phyloP scores from a whole-genome alignment of 495 filamentous ascomycete species.

The Elaphomyces granulatus region DNA sequence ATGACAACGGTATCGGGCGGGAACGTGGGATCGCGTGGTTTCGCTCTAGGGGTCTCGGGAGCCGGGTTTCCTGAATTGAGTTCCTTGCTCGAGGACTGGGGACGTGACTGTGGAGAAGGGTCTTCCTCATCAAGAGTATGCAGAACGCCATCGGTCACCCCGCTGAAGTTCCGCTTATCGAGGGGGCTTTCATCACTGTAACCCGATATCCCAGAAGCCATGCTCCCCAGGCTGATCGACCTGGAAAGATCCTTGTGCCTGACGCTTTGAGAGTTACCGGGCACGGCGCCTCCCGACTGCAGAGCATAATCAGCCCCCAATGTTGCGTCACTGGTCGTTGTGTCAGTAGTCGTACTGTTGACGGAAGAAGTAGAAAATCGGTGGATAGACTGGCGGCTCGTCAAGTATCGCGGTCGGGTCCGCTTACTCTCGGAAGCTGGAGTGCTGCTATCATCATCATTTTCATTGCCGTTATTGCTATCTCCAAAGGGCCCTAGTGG shows the following conservation, averaged over 20 bases:
- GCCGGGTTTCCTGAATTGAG: conserved; percentile 20
- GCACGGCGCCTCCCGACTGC: conserved; percentile 65
- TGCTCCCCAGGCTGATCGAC: conserved; percentile 81
- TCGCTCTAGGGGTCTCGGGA: conserved; percentile 36
- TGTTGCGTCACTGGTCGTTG: conserved; percentile 51
- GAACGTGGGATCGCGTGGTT: conserved; percentile 30
- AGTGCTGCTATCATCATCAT: conserved; percentile 14
- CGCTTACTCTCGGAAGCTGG: conserved; percentile 24
- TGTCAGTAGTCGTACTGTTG: conserved; percentile 44
- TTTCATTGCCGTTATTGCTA: conserved; percentile 15
- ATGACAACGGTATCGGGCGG: conserved; percentile 83
- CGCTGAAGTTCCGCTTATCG: conserved; percentile 24
- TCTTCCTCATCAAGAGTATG: conserved; percentile 49
- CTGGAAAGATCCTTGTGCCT: conserved; percentile 48
- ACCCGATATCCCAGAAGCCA: conserved; percentile 81
- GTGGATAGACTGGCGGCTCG: conserved; percentile 58
- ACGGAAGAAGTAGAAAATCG: conserved; percentile 66
- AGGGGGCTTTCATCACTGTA: conserved; percentile 44
- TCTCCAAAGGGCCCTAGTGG: conserved; percentile 14
- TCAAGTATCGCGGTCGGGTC: conserved; percentile 55
- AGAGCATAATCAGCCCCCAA: conserved; percentile 74
- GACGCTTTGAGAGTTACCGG: conserved; percentile 34
- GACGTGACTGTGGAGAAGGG: conserved; percentile 28
- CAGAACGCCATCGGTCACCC: conserved; percentile 36
- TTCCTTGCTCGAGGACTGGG: conserved; percentile 31